A percentile compares a stretch with the other conserved stretches of the same genome.
Evolutionary conservation across 202 grass and related monocot species (phyloP).

Genomic region (Saccharum hybrid): DNA sequence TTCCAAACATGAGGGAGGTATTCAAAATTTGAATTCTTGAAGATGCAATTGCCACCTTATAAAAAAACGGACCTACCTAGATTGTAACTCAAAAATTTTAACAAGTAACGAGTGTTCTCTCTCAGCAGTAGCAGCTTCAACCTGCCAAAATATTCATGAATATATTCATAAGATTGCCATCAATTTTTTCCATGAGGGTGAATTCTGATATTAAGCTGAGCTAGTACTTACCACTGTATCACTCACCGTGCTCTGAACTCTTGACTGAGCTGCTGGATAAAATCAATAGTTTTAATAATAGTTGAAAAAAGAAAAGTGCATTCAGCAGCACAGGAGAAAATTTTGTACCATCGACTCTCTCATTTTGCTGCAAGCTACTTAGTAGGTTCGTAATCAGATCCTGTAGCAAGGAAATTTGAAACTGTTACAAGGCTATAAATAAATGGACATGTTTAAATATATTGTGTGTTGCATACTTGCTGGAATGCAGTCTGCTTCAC

Average conservation of each 20-base stretch:
- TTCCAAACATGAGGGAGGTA: not conserved
- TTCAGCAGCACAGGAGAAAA: conserved; percentile 23
- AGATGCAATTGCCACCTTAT: conserved; percentile 1
- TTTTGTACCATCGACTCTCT: conserved; percentile 59
- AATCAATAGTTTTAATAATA: conserved; percentile 39
- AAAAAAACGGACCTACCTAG: conserved; percentile 63
- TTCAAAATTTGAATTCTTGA: not conserved
- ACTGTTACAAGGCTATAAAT: conserved; percentile 14
- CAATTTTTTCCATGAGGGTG: not conserved
- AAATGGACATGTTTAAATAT: conserved; percentile 27
- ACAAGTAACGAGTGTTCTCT: conserved; percentile 71
- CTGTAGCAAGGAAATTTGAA: conserved; percentile 45
- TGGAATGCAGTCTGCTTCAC: conserved; percentile 92
- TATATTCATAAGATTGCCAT: not conserved
- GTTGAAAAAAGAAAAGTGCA: not conserved
- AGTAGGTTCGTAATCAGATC: conserved; percentile 81
- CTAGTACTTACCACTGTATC: conserved; percentile 57
- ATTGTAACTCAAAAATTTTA: conserved; percentile 89
- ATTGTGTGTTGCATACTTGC: conserved; percentile 62
- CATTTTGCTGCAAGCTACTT: conserved; percentile 86
- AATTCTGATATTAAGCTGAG: conserved; percentile 11
- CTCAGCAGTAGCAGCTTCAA: conserved; percentile 54
- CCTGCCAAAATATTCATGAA: conserved; percentile 51
- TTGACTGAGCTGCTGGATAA: conserved; percentile 53
- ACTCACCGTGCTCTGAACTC: conserved; percentile 44